Conservation (phyloP, 176 grass and related monocot genomes). For the Zea mays region DNA sequence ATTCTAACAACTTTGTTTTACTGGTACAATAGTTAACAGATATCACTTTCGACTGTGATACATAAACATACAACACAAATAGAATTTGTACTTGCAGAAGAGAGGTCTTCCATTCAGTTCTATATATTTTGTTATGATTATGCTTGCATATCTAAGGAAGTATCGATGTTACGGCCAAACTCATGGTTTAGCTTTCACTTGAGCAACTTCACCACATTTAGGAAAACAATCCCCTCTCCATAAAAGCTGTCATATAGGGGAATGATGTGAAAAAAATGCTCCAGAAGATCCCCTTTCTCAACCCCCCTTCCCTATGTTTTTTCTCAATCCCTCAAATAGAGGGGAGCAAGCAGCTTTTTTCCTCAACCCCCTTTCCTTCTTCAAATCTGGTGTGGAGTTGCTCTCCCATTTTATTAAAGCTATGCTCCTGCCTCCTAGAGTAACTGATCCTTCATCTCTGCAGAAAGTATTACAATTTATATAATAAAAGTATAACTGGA, state of each 20-base stretch:
- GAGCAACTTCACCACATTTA: too few species aligned
- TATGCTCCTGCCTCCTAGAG: slow-evolving; percentile 6
- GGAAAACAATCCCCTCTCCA: too few species aligned
- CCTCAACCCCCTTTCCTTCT: too few species aligned
- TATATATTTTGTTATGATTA: background rate
- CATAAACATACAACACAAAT: background rate
- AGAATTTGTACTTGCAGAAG: background rate
- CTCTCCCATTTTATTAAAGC: background rate
- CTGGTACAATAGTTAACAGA: background rate
- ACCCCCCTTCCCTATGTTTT: too few species aligned
- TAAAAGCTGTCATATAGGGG: too few species aligned
- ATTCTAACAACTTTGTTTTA: background rate
- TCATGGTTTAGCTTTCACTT: slow-evolving; percentile 2
- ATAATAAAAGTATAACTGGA: slow-evolving; percentile 8
- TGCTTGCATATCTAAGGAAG: background rate
- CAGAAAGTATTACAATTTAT: background rate
- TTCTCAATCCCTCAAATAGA: too few species aligned
- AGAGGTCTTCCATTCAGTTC: background rate
- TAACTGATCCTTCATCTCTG: background rate
- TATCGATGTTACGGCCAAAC: background rate
- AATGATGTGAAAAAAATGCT: too few species aligned
- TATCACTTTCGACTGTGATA: slow-evolving; percentile 2
- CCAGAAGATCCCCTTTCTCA: too few species aligned
- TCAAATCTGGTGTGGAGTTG: too few species aligned
- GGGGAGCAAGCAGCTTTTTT: too few species aligned